Evolutionary conservation across 129 eudicot species (phyloP), one percentile per base, ranked within the genome.

Genomic region (Erigeron canadensis): DNA sequence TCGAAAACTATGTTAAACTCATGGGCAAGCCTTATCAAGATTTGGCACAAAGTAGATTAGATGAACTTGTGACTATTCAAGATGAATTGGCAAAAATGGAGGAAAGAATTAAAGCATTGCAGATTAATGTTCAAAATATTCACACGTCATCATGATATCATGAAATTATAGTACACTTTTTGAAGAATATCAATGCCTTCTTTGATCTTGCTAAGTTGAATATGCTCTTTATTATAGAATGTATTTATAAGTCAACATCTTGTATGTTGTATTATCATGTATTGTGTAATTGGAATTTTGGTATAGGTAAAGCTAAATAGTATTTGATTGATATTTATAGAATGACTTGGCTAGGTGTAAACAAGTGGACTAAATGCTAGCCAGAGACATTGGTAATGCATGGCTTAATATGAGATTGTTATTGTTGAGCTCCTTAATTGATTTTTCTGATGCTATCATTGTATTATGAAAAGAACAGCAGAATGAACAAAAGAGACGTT

Each of bases 11-110:
- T 65, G 96, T 90, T 10, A 77, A 75, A 62, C 72, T 80, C 39
- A 70, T 88, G 28, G 91, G 96, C 54, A 82, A 88, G 75, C 96
- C 99, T 53, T 90, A 88, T 76, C 88, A 86, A 76, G 96, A 87
- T 42, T 66, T 65, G 41, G 94, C 97, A 3, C 96, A 90, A 77
- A 71, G 79, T 22, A 87, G 88, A 65, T 77, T 95, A 60, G 89
- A 86, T 45, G 77, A 83, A 69, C 88, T 95, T 64, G 48, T 81
- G 79, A 79, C 47, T 71, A 83, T 83, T 40, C 82, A 73, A 72
- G 89, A 79, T 45, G 87, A 90, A 44, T 69, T 95, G 62, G 59
- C 88, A 38, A 81, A 73, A 46, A 76, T 90, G 56, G 97, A 86
- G 81, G 76, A 63, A 65, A 79, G 86, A 73, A 84, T 95, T 21